These are phyloP conservation scores for Keithomyces neogunnii DNA, from an alignment of 2,329 filamentous ascomycete genomes.

Conservation along the genomic window DNA sequence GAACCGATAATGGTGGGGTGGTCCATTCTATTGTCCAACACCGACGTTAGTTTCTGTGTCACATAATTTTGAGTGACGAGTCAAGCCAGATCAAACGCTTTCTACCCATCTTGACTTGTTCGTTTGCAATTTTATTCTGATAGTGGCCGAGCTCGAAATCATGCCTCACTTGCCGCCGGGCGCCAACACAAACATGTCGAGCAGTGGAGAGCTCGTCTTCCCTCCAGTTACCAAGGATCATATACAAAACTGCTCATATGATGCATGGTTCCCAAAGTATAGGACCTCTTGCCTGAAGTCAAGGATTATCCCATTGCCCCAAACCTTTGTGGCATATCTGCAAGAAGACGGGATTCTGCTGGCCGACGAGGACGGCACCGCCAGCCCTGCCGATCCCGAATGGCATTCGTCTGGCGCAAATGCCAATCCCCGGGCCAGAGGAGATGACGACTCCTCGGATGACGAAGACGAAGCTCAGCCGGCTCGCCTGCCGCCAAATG, in stretches of 20 bases:
- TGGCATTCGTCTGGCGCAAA: constrained; percentile 28
- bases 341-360: constrained; percentile 88
- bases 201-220: constrained; percentile 49
- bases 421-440: constrained; percentile 10
- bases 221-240: constrained; percentile 78
- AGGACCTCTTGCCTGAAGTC: constrained; percentile 77
- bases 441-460: constrained; percentile 35
- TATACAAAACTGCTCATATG: constrained; percentile 90
- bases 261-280: constrained; percentile 84
- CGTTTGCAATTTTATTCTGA: background rate
- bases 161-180: constrained; percentile 27
- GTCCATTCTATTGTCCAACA: too few species aligned
- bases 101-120: background rate
- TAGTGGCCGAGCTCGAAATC: background rate
- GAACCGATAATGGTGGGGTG: constrained; percentile 17
- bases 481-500: constrained; percentile 37
- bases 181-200: constrained; percentile 7
- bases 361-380: constrained; percentile 54
- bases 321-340: constrained; percentile 75
- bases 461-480: constrained; percentile 39
- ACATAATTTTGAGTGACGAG: background rate
- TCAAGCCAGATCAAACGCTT: background rate
- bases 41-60: background rate
- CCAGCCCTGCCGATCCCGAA: constrained; percentile 50
- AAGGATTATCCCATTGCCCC: constrained; percentile 68